Evolutionary conservation across 345 rosid genomes (phyloP).

Genomic region (Dimocarpus longan): DNA sequence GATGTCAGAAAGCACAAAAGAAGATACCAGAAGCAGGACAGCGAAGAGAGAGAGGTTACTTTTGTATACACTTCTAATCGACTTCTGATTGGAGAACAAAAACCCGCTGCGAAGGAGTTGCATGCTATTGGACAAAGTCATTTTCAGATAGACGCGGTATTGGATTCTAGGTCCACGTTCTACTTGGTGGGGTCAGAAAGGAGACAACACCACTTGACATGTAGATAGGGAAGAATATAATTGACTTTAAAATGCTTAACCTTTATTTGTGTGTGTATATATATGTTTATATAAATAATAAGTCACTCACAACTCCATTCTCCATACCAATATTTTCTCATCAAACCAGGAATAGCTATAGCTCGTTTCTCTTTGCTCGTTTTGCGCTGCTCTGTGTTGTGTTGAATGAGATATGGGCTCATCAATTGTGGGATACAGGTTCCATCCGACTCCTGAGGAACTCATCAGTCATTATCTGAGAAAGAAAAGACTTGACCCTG

Average conservation of each 20-base stretch:
- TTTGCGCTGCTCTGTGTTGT: background rate
- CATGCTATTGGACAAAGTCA: background rate
- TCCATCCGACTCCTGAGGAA: constrained; percentile 25
- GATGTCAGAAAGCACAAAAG: background rate
- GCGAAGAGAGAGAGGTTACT: too few relatives aligned
- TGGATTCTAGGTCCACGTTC: too few relatives aligned
- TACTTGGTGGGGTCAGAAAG: too few relatives aligned
- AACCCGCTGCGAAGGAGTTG: background rate
- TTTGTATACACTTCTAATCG: background rate
- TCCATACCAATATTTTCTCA: background rate
- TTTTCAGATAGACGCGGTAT: background rate
- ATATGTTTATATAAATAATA: too few relatives aligned
- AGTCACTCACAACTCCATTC: background rate
- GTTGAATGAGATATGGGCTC: background rate
- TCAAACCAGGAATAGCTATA: background rate
- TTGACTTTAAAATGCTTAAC: too few relatives aligned
- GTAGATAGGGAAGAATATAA: too few relatives aligned
- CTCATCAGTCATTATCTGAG: constrained; percentile 8
- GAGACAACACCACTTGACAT: too few relatives aligned
- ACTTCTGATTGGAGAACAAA: too few relatives aligned
- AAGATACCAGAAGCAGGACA: too few relatives aligned
- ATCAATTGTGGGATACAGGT: constrained; percentile 21
- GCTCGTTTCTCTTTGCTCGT: too few relatives aligned
- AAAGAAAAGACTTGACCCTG: constrained; percentile 17
- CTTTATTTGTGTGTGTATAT: too few relatives aligned